Conservation (phyloP, 148 eudicot genomes). For the Heliosperma pusillum region DNA sequence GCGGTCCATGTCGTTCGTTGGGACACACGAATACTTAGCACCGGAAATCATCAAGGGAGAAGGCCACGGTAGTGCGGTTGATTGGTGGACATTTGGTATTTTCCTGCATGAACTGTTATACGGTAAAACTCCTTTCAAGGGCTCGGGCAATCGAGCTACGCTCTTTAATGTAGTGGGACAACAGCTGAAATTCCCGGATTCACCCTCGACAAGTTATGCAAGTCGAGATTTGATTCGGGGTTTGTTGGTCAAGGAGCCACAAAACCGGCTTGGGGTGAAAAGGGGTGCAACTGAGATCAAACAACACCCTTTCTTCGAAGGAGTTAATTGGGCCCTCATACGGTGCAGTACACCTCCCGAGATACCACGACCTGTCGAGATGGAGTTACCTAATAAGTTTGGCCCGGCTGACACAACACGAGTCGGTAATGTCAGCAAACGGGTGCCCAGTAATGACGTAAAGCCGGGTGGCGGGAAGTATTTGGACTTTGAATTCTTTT, state of each 20-base stretch:
- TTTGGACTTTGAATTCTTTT: constrained; percentile 76
- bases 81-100: constrained; percentile 90
- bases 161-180: constrained; percentile 81
- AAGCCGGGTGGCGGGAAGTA: constrained; percentile 58
- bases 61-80: constrained; percentile 91
- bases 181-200: constrained; percentile 65
- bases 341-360: constrained; percentile 82
- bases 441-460: constrained; percentile 39
- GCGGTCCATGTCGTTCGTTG: constrained; percentile 84
- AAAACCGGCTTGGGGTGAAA: constrained; percentile 64
- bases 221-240: constrained; percentile 67
- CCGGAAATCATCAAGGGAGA: constrained; percentile 85
- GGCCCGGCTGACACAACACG: constrained; percentile 38
- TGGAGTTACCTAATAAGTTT: constrained; percentile 39
- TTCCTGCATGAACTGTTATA: constrained; percentile 70
- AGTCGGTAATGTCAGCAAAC: constrained; percentile 41
- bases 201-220: constrained; percentile 65
- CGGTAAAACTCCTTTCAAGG: constrained; percentile 84
- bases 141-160: constrained; percentile 81
- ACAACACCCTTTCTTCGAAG: constrained; percentile 89
- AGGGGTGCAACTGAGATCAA: constrained; percentile 87
- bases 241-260: constrained; percentile 74
- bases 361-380: constrained; percentile 60
- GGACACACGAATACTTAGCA: constrained; percentile 79
- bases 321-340: constrained; percentile 86